Conservation (phyloP, 805 yeast species). For the Starmerella riodocensis region DNA sequence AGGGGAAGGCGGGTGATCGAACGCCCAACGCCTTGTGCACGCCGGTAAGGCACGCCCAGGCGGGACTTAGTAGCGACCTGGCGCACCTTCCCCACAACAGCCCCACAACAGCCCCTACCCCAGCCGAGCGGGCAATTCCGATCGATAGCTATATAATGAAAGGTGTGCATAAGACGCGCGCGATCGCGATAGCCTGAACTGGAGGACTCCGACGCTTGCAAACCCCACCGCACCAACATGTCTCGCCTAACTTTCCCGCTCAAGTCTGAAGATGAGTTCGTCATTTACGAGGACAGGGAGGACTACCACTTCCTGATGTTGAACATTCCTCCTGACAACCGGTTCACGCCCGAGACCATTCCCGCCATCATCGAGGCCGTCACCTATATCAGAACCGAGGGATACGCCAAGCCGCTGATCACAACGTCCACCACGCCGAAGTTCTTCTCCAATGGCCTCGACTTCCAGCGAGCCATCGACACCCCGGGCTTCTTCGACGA, state of each 20-base stretch:
- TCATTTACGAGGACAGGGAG: conserved; percentile 15
- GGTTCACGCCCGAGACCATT: conserved; percentile 26
- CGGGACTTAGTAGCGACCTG: too few species aligned
- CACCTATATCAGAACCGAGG: conserved; percentile 22
- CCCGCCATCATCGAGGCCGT: conserved; percentile 27
- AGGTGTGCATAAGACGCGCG: too few species aligned
- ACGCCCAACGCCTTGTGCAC: too few species aligned
- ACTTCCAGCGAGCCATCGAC: conserved; percentile 26
- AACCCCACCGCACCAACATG: background rate
- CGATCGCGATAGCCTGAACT: too few species aligned
- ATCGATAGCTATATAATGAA: too few species aligned
- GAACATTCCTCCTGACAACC: conserved; percentile 28
- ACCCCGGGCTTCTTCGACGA: conserved; percentile 28
- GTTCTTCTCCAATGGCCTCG: conserved; percentile 31
- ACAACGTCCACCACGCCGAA: conserved; percentile 29
- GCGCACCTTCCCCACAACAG: too few species aligned
- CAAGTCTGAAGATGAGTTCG: conserved; percentile 8
- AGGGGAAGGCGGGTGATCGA: too few species aligned
- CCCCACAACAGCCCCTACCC: background rate
- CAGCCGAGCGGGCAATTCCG: background rate
- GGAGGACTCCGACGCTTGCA: background rate
- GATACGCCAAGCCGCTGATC: conserved; percentile 26
- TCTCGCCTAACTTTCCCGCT: conserved; percentile 9
- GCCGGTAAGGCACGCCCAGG: too few species aligned
- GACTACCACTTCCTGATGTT: conserved; percentile 26